Evolutionary conservation across 2,329 filamentous ascomycete genomes (phyloP).

Genomic region (Paradendryphiella salina): DNA sequence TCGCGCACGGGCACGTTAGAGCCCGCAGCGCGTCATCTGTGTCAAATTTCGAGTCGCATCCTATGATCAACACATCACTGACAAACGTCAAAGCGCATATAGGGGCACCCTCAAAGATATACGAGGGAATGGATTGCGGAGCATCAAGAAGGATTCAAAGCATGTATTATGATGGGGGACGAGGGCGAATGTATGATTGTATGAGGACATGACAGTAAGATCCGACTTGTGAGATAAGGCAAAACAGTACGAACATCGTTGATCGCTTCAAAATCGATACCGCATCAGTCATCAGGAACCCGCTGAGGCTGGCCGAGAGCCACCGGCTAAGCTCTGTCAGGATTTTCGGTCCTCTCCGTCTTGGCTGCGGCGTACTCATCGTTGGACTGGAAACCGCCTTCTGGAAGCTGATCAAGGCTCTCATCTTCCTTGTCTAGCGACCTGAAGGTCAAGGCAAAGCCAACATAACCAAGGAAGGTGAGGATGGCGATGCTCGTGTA

Average conservation of each 20-base stretch:
- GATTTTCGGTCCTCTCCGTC: constrained; percentile 12
- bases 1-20: too few species aligned
- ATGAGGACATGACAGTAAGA: neutral
- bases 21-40: neutral
- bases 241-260: neutral
- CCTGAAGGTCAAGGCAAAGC: constrained; percentile 38
- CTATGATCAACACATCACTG: neutral
- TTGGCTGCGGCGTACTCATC: constrained; percentile 19
- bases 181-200: neutral
- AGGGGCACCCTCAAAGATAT: neutral
- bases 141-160: neutral
- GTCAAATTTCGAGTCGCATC: neutral
- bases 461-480: constrained; percentile 34
- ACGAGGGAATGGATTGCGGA: neutral
- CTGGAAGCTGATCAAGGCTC: constrained; percentile 38
- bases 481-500: constrained; percentile 40
- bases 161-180: too few species aligned
- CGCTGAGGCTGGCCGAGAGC: neutral
- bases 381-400: constrained; percentile 26
- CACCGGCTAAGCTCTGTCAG: neutral
- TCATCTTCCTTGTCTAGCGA: constrained; percentile 37
- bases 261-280: neutral
- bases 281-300: neutral
- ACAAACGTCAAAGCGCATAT: neutral
- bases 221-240: neutral